These are phyloP conservation scores for Baorangia bicolor DNA, from an alignment of 768 basidiomycete genomes.

Conservation along the genomic window DNA sequence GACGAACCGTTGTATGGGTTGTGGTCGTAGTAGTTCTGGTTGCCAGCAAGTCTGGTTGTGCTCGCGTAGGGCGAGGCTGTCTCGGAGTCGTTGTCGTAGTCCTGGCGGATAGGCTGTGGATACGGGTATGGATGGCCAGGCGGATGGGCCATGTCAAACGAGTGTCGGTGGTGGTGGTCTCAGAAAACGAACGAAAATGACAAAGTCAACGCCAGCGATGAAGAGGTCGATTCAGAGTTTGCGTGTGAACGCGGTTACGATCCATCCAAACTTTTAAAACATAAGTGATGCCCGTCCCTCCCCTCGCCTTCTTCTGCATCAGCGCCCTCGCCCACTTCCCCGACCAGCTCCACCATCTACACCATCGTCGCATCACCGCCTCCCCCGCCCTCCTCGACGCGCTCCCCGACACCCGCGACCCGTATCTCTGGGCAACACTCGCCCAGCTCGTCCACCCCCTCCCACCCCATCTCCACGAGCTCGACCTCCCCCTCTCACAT, in stretches of 20 bases:
- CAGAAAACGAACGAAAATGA: constrained; percentile 1
- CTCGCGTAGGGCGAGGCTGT: constrained; percentile 57
- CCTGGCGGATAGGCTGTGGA: constrained; percentile 35
- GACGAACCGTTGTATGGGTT: constrained; percentile 22
- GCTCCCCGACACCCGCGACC: constrained; percentile 40
- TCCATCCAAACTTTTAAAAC: too few relatives aligned
- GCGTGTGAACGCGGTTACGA: constrained; percentile 18
- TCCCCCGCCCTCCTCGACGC: constrained; percentile 44
- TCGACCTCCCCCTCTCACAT: constrained; percentile 55
- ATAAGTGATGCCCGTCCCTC: constrained; percentile 42
- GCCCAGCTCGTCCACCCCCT: constrained; percentile 58
- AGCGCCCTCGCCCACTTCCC: constrained; percentile 41
- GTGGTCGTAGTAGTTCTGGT: constrained; percentile 35
- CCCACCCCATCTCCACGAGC: constrained; percentile 35
- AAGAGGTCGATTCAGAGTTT: not conserved
- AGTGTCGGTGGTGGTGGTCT: constrained; percentile 17
- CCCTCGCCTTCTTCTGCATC: constrained; percentile 55
- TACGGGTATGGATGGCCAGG: constrained; percentile 38
- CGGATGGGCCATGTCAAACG: constrained; percentile 36
- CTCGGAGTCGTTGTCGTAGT: constrained; percentile 50
- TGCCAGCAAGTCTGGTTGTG: constrained; percentile 53
- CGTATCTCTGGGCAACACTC: constrained; percentile 61
- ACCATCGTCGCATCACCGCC: constrained; percentile 36
- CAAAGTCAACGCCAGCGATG: constrained; percentile 31
- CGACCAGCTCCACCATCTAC: constrained; percentile 36